Conservation (phyloP, 345 rosid genomes). For the Turnera subulata region DNA sequence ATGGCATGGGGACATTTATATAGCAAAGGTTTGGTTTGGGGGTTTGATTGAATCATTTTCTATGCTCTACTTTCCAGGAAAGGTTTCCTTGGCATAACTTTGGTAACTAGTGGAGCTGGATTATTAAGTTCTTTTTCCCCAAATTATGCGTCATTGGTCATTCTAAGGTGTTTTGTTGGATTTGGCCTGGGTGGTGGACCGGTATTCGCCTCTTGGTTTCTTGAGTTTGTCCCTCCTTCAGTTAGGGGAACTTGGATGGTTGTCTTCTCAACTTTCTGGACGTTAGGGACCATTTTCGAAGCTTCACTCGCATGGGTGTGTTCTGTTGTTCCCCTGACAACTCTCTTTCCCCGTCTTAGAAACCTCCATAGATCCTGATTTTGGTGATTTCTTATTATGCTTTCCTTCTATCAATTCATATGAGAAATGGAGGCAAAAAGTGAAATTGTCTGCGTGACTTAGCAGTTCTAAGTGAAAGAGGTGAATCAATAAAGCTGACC, state of each 20-base stretch:
- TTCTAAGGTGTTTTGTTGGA: slow-evolving; percentile 20
- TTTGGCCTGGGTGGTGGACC: slow-evolving; percentile 26
- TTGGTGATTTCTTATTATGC: too few relatives aligned
- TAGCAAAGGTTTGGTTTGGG: too few relatives aligned
- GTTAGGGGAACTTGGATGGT: slow-evolving; percentile 20
- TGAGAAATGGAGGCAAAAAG: too few relatives aligned
- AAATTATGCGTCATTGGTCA: slow-evolving; percentile 15
- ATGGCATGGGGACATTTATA: too few relatives aligned
- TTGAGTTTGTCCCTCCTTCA: slow-evolving; percentile 24
- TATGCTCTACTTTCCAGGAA: slow-evolving; percentile 19
- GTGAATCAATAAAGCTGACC: too few relatives aligned
- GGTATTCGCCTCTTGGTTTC: slow-evolving; percentile 26
- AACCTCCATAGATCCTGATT: too few relatives aligned
- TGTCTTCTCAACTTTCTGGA: slow-evolving; percentile 15
- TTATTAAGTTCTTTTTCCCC: slow-evolving; percentile 24
- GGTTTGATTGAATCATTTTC: too few relatives aligned
- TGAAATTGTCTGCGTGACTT: too few relatives aligned
- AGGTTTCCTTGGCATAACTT: slow-evolving; percentile 11
- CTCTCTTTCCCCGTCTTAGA: too few relatives aligned
- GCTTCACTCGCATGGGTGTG: slow-evolving; percentile 18
- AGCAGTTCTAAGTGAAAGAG: too few relatives aligned
- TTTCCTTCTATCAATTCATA: too few relatives aligned
- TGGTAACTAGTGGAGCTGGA: slow-evolving; percentile 25
- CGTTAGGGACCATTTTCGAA: slow-evolving; percentile 16
- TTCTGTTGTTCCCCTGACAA: not conserved